Evolutionary conservation across 768 basidiomycete species (phyloP).

Genomic region (Phallus indusiatus): DNA sequence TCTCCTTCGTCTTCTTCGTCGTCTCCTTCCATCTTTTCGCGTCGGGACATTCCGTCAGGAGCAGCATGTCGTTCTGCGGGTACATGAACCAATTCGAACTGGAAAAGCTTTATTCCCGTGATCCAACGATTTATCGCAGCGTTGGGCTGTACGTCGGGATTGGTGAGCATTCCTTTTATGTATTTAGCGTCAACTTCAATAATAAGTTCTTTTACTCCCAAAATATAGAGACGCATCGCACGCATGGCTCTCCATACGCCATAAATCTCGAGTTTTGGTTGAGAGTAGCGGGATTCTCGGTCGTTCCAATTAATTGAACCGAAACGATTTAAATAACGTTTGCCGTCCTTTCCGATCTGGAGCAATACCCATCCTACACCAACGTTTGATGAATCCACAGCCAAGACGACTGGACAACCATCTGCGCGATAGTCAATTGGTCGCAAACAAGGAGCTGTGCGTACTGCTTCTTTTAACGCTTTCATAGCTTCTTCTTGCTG

Average conservation of each 20-base stretch:
- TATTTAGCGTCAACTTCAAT: slow-evolving; percentile 10
- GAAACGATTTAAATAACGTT: slow-evolving; percentile 23
- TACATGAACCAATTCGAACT: slow-evolving; percentile 3
- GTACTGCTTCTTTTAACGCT: slow-evolving; percentile 12
- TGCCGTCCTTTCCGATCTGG: slow-evolving; percentile 15
- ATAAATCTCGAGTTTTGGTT: slow-evolving; percentile 21
- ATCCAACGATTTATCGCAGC: slow-evolving; percentile 9
- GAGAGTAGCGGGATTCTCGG: slow-evolving; percentile 14
- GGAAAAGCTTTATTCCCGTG: slow-evolving; percentile 4
- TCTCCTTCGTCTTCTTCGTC: slow-evolving; percentile 17
- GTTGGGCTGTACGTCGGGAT: slow-evolving; percentile 10
- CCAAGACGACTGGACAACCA: slow-evolving; percentile 12
- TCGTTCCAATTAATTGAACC: slow-evolving; percentile 30
- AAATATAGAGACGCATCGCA: neutral
- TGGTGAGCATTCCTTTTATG: slow-evolving; percentile 9
- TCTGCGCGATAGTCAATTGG: slow-evolving; percentile 14
- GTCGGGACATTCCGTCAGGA: slow-evolving; percentile 13
- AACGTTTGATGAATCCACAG: slow-evolving; percentile 18
- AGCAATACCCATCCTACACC: slow-evolving; percentile 18
- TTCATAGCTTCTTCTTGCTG: slow-evolving; percentile 11
- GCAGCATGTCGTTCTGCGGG: slow-evolving; percentile 9
- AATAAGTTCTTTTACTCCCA: neutral
- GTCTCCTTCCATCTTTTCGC: slow-evolving; percentile 23
- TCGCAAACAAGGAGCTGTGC: slow-evolving; percentile 10
- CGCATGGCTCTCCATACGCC: slow-evolving; percentile 14